Evolutionary conservation across 768 basidiomycete species (phyloP), one percentile per base, ranked within the genome.

Genomic region (Suillus subluteus): DNA sequence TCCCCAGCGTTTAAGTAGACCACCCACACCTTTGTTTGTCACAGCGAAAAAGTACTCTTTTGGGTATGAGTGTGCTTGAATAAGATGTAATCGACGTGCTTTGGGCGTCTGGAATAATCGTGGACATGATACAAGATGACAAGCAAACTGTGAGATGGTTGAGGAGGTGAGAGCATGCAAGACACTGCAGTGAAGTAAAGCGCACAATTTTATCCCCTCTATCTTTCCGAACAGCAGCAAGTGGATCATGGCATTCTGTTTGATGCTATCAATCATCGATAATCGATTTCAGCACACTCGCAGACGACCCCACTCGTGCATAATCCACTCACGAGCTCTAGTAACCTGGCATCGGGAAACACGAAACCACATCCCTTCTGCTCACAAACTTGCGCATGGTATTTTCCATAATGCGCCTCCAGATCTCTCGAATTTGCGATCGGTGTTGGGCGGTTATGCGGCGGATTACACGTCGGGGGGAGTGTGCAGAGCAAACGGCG

Each of bases 41-140:
- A 97, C 90, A 23, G 91, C 87, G 75, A 96, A 97, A 78, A 94
- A 96, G 76, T 91, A 97, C 73, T 95, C 87, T 73, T 93, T 93
- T 6, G 95, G 94, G 73, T 91, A 97, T 62, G 84, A 87, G 71
- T 97, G 95, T 16, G 82, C 86, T 71, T 89, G 84, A 56, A 96
- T 92, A 62, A 97, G 84, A 79, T 96, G 95, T 54, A 92, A 81
- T 30, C 95, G 81, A 21, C 95, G 84, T 18, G 86, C 79, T 76
- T 92, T 94, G 0, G 95, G 95, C 1, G 86, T 89, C 9, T 79
- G 73, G 75, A 95, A 96, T 13, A 82, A 71, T 63, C 86, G 84
- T 48, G 83, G 72, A 76, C 91, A 91, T 2, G 81, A 78, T 13
- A 79, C 73, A 68, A 95, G 79, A 76, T 92, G 90, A 71, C 95